phyloP scores from a whole-genome alignment of 2,329 filamentous ascomycete genomes.

The Talaromyces sp. region DNA sequence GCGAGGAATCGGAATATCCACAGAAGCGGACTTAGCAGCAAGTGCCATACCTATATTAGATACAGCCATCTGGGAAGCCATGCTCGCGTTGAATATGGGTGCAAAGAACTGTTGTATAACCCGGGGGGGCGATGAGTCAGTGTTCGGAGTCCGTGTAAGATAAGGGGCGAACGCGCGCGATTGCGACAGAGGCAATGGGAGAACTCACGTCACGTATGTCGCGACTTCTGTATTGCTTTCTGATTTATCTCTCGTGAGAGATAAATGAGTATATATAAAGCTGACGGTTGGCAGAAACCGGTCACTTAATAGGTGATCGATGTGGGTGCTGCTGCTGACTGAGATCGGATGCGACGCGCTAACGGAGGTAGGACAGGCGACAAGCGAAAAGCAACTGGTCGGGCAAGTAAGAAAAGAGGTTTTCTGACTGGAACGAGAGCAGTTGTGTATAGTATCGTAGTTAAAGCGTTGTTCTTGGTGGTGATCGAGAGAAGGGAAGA shows the following conservation, averaged over 20 bases:
- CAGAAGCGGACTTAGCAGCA: constrained; percentile 51
- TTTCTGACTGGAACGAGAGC: constrained; percentile 10
- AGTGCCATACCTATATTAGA: constrained; percentile 52
- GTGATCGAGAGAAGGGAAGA: constrained; percentile 4
- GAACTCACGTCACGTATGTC: constrained; percentile 20
- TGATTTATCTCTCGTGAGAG: constrained; percentile 13
- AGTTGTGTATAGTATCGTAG: constrained; percentile 1
- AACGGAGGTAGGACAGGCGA: constrained; percentile 14
- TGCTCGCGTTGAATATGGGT: constrained; percentile 30
- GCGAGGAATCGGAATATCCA: constrained; percentile 50
- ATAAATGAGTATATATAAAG: constrained; percentile 3
- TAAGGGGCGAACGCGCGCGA: constrained; percentile 15
- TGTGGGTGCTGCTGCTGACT: not conserved
- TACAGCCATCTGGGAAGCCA: constrained; percentile 43
- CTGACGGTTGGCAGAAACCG: not conserved
- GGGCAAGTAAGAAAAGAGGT: constrained; percentile 1
- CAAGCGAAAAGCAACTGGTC: constrained; percentile 10
- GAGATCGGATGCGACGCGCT: constrained; percentile 18
- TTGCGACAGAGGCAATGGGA: constrained; percentile 6
- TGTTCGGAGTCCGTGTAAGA: constrained; percentile 18
- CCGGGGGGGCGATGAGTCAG: constrained; percentile 20
- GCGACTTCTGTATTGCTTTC: constrained; percentile 16
- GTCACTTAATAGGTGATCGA: constrained; percentile 2
- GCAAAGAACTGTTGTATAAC: constrained; percentile 17
- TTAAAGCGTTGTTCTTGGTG: constrained; percentile 5